Percentiles rank a stretch among this genome's conserved stretches.
Evolutionary conservation across 2,329 filamentous ascomycete species (phyloP).

Genomic region (Monosporascus sp.): DNA sequence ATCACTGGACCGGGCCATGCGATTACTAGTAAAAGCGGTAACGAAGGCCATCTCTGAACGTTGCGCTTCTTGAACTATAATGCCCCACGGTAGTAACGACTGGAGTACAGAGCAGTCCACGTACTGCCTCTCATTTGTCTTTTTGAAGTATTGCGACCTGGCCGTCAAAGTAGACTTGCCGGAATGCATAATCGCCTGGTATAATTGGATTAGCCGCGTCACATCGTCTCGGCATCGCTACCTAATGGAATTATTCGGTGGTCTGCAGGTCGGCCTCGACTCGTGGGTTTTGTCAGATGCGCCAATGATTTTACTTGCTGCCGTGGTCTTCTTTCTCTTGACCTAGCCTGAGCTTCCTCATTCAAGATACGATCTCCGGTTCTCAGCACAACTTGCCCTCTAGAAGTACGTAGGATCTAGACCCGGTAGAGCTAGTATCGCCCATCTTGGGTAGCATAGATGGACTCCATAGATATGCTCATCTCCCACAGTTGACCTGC

Average conservation of each 20-base stretch:
- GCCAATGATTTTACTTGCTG: neutral
- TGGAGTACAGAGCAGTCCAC: neutral
- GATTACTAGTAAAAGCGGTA: neutral
- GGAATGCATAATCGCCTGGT: neutral
- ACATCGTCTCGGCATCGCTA: neutral
- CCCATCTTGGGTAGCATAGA: neutral
- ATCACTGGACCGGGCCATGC: neutral
- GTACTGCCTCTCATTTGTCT: too few species aligned
- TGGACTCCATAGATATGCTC: too few species aligned
- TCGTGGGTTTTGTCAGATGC: neutral
- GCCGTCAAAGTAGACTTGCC: neutral
- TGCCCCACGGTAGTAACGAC: neutral
- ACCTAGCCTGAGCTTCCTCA: neutral
- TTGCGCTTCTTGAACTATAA: neutral
- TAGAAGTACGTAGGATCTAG: neutral
- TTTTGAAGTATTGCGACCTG: neutral
- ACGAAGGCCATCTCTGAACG: neutral
- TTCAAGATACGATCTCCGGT: neutral
- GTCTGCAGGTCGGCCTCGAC: neutral
- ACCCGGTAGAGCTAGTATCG: neutral
- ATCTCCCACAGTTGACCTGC: neutral
- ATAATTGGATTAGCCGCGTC: neutral
- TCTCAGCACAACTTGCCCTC: neutral
- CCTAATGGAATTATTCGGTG: neutral
- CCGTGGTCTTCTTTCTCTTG: neutral